Base-by-base conservation (phyloP, 2,329 filamentous ascomycete species). In the Fusarium multiceps region DNA sequence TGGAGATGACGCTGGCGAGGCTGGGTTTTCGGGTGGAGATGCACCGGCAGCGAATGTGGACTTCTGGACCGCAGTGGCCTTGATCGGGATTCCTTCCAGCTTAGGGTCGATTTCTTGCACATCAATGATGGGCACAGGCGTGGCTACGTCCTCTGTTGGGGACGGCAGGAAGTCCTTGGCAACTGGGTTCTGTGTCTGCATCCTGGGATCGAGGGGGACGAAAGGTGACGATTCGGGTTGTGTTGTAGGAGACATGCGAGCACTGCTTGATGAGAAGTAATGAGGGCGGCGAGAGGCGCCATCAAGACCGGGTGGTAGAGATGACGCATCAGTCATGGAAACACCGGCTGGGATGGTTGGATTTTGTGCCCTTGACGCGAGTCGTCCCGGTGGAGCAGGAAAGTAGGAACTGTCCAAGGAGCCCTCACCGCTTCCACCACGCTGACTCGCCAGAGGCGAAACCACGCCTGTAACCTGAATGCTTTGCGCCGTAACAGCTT, bases 81-180 rank as follows among this genome's bases (percentile, higher is more conserved):
- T 88, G 69, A 90, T 82, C 3, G 84, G 82, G 53, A 90, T 86
- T 9, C 88, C 87, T 73, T 90, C 88, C n/a, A 89, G 78, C 30
- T 85, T 84, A 5, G 87, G 86, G 68, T 89, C 84, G 27, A 89
- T 85, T 63, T 86, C 83, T 45, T 85, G 83, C 12, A 90, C 84
- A 62, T 89, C 88, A 53, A 90, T 87, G 28, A 85, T 81, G 6
- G 84, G 82, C 2, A 83, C 76, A 18, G 78, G 80, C 7, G 76
- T 77, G 27, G 76, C 63, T 10, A 46, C 56, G 2, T 76, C 76
- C 46, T 80, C 78, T 21, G 78, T 75, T 6, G 75, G 75, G 10
- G 75, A 74, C 4, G 73, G 72, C 7, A 82, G 72, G 51, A 82
- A 82, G 68, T 82, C 78, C 41, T 77, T 77, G 30, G 75, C 57